Evolutionary conservation across 257 asterid genomes (phyloP), one percentile per base, ranked within the genome.

Genomic region (Lycium barbarum): DNA sequence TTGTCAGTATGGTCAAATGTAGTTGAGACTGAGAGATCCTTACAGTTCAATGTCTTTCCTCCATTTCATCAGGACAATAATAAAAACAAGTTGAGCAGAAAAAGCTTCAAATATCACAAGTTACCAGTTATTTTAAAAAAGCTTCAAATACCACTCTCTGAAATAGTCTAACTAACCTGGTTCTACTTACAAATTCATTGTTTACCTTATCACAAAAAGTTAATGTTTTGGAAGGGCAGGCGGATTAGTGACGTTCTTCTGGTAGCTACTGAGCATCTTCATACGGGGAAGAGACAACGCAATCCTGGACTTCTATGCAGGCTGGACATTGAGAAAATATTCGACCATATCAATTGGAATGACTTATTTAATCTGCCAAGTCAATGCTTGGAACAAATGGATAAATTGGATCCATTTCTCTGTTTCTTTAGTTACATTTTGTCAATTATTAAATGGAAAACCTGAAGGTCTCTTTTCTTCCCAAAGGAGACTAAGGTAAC

Each of bases 111-210:
- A 20, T 13, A 72, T 53, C 7, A 74, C 61, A 26, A 26, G 33
- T 26, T 26, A 26, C 33, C 33, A 26, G 33, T 26, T n/a, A n/a
- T n/a, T 26, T 26, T 26, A 26, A 26, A 26, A 74, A 74, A 6
- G 43, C 12, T 74, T 47, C 22, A 74, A 20, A 49, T 13, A 72
- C 26, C 7, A 74, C 61, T 12, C 61, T 22, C 59, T 6, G 20
- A 54, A 74, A 47, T 74, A 20, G 81, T 73, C 40, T 73, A 73
- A 72, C 40, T 73, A 73, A 72, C 80, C 58, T 68, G 55, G 79
- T 71, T 71, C 79, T 43, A 10, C 26, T 40, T 40, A 70, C 43
- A 71, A 72, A n/a, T 33, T 63, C 70, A 22, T 22, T 63, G 40
- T 22, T 63, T 26, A 63, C 14, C 57, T 51, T 51, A 9, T 8